These are phyloP conservation scores for Pontederia paniculata DNA, from an alignment of 176 grass and related monocot species.

Conservation along the genomic window DNA sequence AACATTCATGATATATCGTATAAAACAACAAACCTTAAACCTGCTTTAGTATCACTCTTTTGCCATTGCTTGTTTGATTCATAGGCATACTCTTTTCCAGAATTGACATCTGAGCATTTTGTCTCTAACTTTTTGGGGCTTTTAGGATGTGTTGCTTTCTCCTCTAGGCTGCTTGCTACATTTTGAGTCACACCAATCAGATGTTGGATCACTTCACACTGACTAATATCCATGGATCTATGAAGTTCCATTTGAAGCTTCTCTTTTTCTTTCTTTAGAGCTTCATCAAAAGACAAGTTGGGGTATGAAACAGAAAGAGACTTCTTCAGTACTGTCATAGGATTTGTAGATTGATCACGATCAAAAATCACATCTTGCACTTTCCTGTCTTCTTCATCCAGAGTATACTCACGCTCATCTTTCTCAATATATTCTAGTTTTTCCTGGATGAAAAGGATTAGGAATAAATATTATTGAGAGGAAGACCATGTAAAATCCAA, in stretches of 20 bases:
- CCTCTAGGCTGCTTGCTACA: conserved; percentile 44
- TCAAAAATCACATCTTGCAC: conserved; percentile 64
- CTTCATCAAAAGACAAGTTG: conserved; percentile 68
- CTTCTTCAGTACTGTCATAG: conserved; percentile 57
- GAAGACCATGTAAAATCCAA: neutral
- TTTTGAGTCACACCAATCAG: conserved; percentile 68
- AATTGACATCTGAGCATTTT: conserved; percentile 17
- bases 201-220: conserved; percentile 78
- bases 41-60: conserved; percentile 7
- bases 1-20: neutral
- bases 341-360: conserved; percentile 40
- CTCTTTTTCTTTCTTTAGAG: conserved; percentile 71
- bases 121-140: conserved; percentile 26
- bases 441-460: conserved; percentile 31
- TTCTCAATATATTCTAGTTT: conserved; percentile 57
- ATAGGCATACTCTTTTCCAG: conserved; percentile 19
- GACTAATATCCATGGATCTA: conserved; percentile 67
- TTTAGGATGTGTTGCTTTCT: conserved; percentile 29
- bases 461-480: conserved; percentile 11
- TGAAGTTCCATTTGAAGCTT: conserved; percentile 89
- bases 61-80: conserved; percentile 22
- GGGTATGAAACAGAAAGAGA: conserved; percentile 70
- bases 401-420: conserved; percentile 84
- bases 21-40: conserved; percentile 20
- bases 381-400: conserved; percentile 75